Base-by-base conservation (phyloP, 225 moss, liverwort and hornwort genomes). In the Polytrichum formosum region DNA sequence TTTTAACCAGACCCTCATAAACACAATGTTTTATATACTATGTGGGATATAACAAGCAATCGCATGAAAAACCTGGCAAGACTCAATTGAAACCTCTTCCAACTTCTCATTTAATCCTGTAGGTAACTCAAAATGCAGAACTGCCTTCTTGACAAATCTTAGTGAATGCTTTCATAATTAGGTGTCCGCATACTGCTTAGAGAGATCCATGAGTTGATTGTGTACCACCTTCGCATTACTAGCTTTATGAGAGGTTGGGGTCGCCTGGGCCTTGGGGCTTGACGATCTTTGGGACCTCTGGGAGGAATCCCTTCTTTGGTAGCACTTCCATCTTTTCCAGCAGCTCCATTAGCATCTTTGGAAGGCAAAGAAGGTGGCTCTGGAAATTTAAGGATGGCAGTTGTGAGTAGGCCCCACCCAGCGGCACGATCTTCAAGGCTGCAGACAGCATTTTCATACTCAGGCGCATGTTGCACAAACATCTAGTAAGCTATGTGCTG, bases 381-480 rank as follows among this genome's bases (percentile, higher is more conserved):
- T 54, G 98, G 98, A 86, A 98, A 98, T 83, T 88, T 94, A 65
- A 98, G 82, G 66, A 98, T 91, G 72, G 98, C 98, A 77, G 98
- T 91, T 74, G 90, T 83, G 35, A 98, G 90, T 75, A 92, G 77
- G 70, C 73, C 88, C 98, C 98, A 98, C 35, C 98, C 98, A 71
- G 74, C 76, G 29, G 98, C 98, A 73, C 98, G 92, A 76, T 88
- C 81, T 80, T 94, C 98, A 65, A 92, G 80, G 69, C 98, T 97
- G 84, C 75, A 85, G 27, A 81, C 22, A 76, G 26, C 35, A 58
- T 23, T 9, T 58, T 20, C n/a, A 21, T 23, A 6, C 23, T 58
- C 58, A 58, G 58, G 6, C 13, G 1, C n/a, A 5, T 6, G 58
- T 20, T 23, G 21, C 58, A 20, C 58, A 58, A 58, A 6, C 58